Percentiles rank a stretch among this genome's conserved stretches.
Evolutionary conservation across 257 asterid species (phyloP).

Genomic region (Scutellaria baicalensis): DNA sequence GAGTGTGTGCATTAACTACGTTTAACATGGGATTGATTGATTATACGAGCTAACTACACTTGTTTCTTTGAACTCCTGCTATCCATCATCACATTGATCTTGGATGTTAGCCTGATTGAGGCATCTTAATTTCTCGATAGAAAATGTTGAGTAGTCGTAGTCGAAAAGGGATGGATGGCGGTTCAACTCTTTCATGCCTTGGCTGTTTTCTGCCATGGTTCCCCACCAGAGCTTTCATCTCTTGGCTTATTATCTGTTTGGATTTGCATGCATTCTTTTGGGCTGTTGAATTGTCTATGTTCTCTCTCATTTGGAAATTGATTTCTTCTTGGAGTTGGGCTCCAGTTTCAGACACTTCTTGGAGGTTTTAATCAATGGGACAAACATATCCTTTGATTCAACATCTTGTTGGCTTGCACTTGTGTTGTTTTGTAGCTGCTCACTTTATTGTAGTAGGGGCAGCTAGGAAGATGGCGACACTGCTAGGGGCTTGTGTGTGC

Average conservation of each 20-base stretch:
- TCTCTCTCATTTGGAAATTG: constrained; percentile 21
- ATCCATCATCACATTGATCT: constrained; percentile 6
- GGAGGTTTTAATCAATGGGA: constrained; percentile 31
- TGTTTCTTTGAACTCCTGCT: neutral
- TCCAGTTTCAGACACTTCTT: constrained; percentile 38
- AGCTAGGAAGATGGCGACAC: constrained; percentile 15
- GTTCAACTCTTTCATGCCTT: constrained; percentile 10
- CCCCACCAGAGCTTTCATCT: constrained; percentile 18
- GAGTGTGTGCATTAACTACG: neutral
- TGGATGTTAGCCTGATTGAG: constrained; percentile 9
- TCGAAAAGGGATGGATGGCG: constrained; percentile 15
- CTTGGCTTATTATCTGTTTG: constrained; percentile 47
- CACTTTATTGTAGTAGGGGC: constrained; percentile 9
- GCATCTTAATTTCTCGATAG: constrained; percentile 7
- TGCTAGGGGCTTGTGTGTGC: neutral
- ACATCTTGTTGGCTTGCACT: constrained; percentile 31
- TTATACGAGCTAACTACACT: neutral
- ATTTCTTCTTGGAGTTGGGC: constrained; percentile 36
- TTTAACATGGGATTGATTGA: neutral
- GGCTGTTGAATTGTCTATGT: constrained; percentile 15
- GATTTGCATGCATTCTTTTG: constrained; percentile 10
- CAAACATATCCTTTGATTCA: constrained; percentile 50
- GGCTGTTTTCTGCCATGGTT: constrained; percentile 16
- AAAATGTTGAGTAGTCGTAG: constrained; percentile 13
- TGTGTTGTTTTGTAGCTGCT: neutral